phyloP scores from a whole-genome alignment of 768 basidiomycete species.

The Chiua virens region DNA sequence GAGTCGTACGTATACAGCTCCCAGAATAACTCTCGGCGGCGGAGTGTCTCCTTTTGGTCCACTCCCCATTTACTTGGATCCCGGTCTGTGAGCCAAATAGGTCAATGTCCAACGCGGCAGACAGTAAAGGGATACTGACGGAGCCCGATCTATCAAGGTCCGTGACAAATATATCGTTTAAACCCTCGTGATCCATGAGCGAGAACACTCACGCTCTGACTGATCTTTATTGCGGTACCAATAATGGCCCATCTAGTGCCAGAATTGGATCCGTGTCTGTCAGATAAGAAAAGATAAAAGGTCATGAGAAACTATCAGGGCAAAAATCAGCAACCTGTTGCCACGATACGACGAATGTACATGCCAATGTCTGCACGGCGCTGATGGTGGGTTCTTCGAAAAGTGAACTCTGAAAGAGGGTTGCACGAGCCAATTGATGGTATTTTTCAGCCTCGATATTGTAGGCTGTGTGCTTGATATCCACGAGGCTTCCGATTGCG shows the following conservation, averaged over 20 bases:
- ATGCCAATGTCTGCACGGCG: constrained; percentile 65
- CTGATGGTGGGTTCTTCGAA: constrained; percentile 69
- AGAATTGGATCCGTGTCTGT: constrained; percentile 65
- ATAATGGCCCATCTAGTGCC: constrained; percentile 68
- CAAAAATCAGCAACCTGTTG: constrained; percentile 31
- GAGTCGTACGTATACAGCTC: constrained; percentile 45
- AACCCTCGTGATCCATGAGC: constrained; percentile 1
- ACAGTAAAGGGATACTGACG: constrained; percentile 43
- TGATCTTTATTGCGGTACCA: constrained; percentile 68
- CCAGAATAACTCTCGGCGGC: constrained; percentile 70
- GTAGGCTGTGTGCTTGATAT: constrained; percentile 54
- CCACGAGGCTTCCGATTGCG: constrained; percentile 64
- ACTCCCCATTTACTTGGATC: constrained; percentile 68
- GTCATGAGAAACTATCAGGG: constrained; percentile 62
- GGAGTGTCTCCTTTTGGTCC: constrained; percentile 55
- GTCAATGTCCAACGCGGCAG: constrained; percentile 3
- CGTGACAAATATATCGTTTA: constrained; percentile 2
- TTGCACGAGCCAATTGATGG: constrained; percentile 63
- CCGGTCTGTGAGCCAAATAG: constrained; percentile 45
- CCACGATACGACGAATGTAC: constrained; percentile 19
- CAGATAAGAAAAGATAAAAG: constrained; percentile 65
- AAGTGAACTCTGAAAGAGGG: constrained; percentile 61
- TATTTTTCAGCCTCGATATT: constrained; percentile 70
- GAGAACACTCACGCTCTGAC: constrained; percentile 59
- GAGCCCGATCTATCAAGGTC: constrained; percentile 55